Evolutionary conservation across 2,329 filamentous ascomycete species (phyloP).

Genomic region (Xylariales sp.): DNA sequence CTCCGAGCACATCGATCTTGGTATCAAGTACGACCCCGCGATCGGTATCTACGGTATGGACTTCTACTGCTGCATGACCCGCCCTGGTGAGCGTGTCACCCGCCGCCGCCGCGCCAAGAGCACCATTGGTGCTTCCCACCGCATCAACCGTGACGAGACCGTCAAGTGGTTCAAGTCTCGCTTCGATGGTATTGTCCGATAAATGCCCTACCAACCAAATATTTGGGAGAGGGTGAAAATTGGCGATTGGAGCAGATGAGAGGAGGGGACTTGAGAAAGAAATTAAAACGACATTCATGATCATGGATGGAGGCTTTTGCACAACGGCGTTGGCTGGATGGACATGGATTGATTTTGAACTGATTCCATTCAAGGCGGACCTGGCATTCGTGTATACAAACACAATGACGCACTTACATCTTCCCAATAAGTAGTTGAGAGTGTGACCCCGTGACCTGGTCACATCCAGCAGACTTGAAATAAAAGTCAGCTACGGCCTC

Average conservation of each 20-base stretch:
- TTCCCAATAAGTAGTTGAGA: conserved; percentile 29
- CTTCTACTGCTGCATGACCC: conserved; percentile 99
- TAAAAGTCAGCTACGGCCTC: conserved; percentile 64
- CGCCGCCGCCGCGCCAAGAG: conserved; percentile 89
- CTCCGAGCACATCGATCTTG: conserved; percentile 99
- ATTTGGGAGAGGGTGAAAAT: conserved; percentile 9
- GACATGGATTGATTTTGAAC: conserved; percentile 30
- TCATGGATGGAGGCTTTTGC: conserved; percentile 15
- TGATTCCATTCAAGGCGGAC: conserved; percentile 33
- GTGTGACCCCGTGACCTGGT: conserved; percentile 1
- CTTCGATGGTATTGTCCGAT: conserved; percentile 99
- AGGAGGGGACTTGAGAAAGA: conserved; percentile 17
- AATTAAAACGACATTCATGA: too few relatives aligned
- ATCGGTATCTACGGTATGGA: conserved; percentile 99
- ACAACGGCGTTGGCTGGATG: conserved; percentile 31
- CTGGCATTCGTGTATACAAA: conserved; percentile 34
- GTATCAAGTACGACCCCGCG: conserved; percentile 99
- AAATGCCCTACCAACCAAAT: too few relatives aligned
- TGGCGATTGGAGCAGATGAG: conserved; percentile 13
- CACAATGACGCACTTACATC: conserved; percentile 22
- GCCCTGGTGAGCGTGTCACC: conserved; percentile 95
- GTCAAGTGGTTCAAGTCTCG: conserved; percentile 90
- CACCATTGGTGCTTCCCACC: conserved; percentile 82
- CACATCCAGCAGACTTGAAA: conserved; percentile 47
- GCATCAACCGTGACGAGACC: conserved; percentile 91